Percentiles rank a stretch among this genome's conserved stretches.
phyloP scores from a whole-genome alignment of 2,329 filamentous ascomycete species.

The Amauroascus verrucosus region DNA sequence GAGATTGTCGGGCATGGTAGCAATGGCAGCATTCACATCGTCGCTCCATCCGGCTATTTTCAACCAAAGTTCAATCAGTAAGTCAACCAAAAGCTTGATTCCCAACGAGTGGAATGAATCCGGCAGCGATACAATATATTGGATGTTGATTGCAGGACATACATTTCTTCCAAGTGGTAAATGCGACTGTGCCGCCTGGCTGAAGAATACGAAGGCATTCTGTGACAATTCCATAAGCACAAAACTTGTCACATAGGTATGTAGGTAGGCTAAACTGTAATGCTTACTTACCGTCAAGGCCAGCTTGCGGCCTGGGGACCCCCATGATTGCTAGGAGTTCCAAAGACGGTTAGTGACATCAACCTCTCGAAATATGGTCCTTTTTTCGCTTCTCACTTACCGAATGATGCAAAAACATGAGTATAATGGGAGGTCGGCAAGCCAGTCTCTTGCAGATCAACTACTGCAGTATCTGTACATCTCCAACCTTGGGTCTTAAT shows the following conservation, averaged over 20 bases:
- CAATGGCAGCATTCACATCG: conserved; percentile 10
- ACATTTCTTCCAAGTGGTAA: conserved; percentile 12
- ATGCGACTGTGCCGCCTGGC: conserved; percentile 9
- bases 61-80: not conserved
- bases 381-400: not conserved
- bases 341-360: not conserved
- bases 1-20: conserved; percentile 8
- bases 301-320: not conserved
- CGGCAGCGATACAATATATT: too few relatives aligned
- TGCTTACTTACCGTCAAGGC: conserved; percentile 6
- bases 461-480: conserved; percentile 4
- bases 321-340: conserved; percentile 8
- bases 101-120: not conserved
- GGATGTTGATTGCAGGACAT: not conserved
- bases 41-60: conserved; percentile 7
- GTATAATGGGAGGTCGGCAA: not conserved
- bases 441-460: conserved; percentile 4
- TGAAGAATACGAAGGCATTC: conserved; percentile 11
- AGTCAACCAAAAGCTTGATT: not conserved
- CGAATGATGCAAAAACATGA: conserved; percentile 11
- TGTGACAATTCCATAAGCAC: not conserved
- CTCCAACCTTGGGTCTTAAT: conserved; percentile 7
- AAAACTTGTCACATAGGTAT: not conserved
- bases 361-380: not conserved
- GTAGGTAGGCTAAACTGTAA: not conserved